These are phyloP conservation scores for Mortierella sp. DNA, from an alignment of 371 early-diverging fungal species.

Conservation along the genomic window DNA sequence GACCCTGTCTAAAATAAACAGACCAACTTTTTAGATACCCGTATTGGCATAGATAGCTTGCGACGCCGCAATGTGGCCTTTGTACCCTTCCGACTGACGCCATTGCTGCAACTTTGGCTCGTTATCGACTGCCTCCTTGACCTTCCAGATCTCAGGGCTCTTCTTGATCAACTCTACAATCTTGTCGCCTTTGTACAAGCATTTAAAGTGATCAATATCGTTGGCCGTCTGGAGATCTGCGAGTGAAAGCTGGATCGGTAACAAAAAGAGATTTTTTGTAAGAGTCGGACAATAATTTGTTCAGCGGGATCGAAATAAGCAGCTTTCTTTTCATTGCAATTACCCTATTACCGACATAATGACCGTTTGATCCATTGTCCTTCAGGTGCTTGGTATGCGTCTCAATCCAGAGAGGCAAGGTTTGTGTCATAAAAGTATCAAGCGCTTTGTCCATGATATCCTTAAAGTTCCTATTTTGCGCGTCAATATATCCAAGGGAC, in stretches of 20 bases:
- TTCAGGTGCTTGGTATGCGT: conserved; percentile 37
- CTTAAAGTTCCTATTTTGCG: conserved; percentile 28
- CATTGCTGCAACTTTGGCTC: conserved; percentile 39
- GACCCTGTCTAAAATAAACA: too few species aligned
- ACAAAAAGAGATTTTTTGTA: not conserved
- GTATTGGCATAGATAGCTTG: conserved; percentile 20
- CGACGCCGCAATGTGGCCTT: conserved; percentile 13
- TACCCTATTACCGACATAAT: conserved; percentile 49
- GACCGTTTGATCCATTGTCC: conserved; percentile 47
- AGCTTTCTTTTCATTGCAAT: not conserved
- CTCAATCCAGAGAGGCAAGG: conserved; percentile 38
- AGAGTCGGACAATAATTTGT: not conserved
- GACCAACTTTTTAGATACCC: conserved; percentile 3
- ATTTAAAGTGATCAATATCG: conserved; percentile 30
- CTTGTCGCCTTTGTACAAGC: conserved; percentile 14
- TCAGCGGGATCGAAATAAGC: not conserved
- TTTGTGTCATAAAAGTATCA: conserved; percentile 15
- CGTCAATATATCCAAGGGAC: not conserved
- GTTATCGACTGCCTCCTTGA: conserved; percentile 34
- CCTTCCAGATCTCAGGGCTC: conserved; percentile 38
- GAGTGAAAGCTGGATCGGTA: conserved; percentile 22
- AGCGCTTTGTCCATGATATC: conserved; percentile 32
- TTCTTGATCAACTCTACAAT: conserved; percentile 26
- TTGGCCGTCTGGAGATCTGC: conserved; percentile 41
- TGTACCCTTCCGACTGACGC: conserved; percentile 45